These are phyloP conservation scores for Colletotrichum destructivum DNA, from an alignment of 2,329 filamentous ascomycete species.

Conservation along the genomic window DNA sequence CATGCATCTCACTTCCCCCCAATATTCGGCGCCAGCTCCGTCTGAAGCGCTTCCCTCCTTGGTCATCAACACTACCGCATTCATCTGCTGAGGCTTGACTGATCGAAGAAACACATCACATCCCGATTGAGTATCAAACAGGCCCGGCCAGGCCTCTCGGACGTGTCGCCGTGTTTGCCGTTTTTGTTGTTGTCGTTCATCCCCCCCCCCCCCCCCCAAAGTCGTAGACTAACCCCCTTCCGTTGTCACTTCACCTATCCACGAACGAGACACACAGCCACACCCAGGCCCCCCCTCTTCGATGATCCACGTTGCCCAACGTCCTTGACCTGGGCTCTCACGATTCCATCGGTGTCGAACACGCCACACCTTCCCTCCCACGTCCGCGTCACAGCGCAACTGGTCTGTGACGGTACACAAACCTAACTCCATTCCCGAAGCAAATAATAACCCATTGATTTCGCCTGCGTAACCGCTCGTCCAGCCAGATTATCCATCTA, in stretches of 20 bases:
- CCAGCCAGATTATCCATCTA: constrained; percentile 5
- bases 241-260: background rate
- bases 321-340: background rate
- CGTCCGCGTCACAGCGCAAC: background rate
- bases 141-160: background rate
- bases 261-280: background rate
- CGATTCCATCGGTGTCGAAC: background rate
- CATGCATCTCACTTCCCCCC: background rate
- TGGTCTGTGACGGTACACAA: background rate
- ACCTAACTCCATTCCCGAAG: constrained; percentile 1
- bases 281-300: background rate
- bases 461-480: background rate
- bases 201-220: background rate
- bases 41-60: background rate
- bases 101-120: background rate
- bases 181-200: background rate
- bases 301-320: background rate
- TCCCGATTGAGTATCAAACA: background rate
- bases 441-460: constrained; percentile 9
- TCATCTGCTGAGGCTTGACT: background rate
- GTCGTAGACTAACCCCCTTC: background rate
- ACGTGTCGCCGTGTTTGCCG: background rate
- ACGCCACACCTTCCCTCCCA: constrained; percentile 3
- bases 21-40: background rate
- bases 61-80: background rate